Evolutionary conservation across 2,329 filamentous ascomycete genomes (phyloP).

Genomic region (Acephala macrosclerotiorum): DNA sequence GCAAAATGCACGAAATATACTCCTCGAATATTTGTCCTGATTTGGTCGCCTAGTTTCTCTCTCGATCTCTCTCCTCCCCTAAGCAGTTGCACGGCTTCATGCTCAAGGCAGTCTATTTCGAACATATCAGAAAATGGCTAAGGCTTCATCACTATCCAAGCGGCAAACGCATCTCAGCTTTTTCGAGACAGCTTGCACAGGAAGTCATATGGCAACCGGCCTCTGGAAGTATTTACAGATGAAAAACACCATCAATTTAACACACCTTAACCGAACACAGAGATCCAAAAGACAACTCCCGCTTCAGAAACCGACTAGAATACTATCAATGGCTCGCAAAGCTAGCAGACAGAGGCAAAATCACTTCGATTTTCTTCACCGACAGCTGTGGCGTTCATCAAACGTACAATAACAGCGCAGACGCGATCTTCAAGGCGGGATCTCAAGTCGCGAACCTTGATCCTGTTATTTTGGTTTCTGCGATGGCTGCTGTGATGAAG

Average conservation of each 20-base stretch:
- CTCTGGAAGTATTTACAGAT: too few species aligned
- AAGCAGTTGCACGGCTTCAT: too few species aligned
- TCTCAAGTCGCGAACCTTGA: background rate
- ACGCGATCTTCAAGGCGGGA: constrained; percentile 1
- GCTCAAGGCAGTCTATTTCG: too few species aligned
- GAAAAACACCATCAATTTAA: too few species aligned
- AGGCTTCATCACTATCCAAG: too few species aligned
- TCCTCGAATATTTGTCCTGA: too few species aligned
- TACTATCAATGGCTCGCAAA: constrained; percentile 10
- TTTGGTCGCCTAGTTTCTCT: too few species aligned
- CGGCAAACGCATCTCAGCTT: constrained; percentile 24
- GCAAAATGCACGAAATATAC: too few species aligned
- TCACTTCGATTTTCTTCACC: constrained; percentile 5
- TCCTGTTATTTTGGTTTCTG: background rate
- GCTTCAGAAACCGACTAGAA: background rate
- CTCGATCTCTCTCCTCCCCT: too few species aligned
- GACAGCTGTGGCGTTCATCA: background rate
- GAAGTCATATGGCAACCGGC: constrained; percentile 13
- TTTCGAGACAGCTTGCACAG: constrained; percentile 21
- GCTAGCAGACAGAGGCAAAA: constrained; percentile 1
- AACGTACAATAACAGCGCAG: background rate
- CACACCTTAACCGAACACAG: too few species aligned
- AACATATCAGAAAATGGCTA: too few species aligned
- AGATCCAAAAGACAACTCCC: constrained; percentile 2
- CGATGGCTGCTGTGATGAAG: background rate